Evolutionary conservation across 805 yeast genomes (phyloP), one percentile per base, ranked within the genome.

Genomic region (Metschnikowia bowlesiae): DNA sequence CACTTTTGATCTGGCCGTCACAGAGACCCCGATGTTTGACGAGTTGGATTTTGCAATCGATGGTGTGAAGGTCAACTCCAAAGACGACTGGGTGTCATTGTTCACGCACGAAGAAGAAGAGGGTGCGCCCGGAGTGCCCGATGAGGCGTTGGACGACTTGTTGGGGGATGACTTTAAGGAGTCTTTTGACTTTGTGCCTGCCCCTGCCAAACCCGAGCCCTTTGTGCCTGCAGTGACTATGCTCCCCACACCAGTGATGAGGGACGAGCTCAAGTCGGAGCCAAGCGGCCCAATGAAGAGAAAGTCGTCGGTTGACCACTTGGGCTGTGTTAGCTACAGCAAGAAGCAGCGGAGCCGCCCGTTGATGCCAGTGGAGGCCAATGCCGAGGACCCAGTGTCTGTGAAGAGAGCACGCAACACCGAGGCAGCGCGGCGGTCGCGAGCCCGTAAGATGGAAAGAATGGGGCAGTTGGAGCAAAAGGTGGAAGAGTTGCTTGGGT

Each of bases 391-490:
- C 67, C 81, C 85, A n/a, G 79, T 78, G 50, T 81, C 89, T 42
- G 67, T 87, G 61, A 92, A 92, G 74, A 84, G 98, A 66, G 98
- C 98, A 8, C 84, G 92, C 70, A 92, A 94, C 79, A 92, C 92
- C n/a, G 96, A 90, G 66, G 97, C 98, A 58, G 97, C 97, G 7
- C 83, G 97, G 69, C 82, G 97, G 64, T 89, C 96, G 29, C 79
- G 97, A 63, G 97, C 97, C 26, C 83, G 96, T 67, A 89, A 91
- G 70, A 83, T 87, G 84, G 87, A 87, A 67, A 81, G 96, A 68
- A 87, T 91, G 89, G 61, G 70, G 53, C 92, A 88, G 66, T 74
- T 91, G 65, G 97, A 91, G 70, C 81, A 69, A 26, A 83, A 81
- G 67, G 94, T 90, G 48, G 89, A 84, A 57, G 78, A 68, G 32